Evolutionary conservation across 1,139 yeast genomes (phyloP).

Genomic region (Blastobotrys illinoisensis): DNA sequence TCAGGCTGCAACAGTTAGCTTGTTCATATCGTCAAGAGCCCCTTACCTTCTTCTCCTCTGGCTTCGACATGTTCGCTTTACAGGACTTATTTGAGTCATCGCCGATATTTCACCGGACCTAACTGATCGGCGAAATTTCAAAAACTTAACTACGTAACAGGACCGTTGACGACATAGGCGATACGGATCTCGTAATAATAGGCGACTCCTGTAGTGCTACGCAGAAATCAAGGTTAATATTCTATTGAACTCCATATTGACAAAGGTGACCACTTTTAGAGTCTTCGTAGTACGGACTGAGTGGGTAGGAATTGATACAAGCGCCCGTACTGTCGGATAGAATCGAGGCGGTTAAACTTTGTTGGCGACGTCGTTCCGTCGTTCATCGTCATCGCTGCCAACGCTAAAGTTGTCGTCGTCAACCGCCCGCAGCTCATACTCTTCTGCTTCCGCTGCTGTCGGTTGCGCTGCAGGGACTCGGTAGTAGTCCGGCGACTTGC

Average conservation of each 20-base stretch:
- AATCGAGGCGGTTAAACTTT: background rate
- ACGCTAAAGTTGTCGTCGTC: constrained; percentile 16
- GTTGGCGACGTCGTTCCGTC: constrained; percentile 4
- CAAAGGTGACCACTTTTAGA: no score
- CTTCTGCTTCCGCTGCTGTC: constrained; percentile 14
- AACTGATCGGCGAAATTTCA: constrained; percentile 1
- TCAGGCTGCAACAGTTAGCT: constrained; percentile 21
- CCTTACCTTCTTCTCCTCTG: constrained; percentile 14
- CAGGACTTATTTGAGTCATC: background rate
- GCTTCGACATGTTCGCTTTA: constrained; percentile 8
- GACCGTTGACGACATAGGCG: background rate
- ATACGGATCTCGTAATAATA: background rate
- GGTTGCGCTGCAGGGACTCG: constrained; percentile 3
- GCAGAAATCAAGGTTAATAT: no score
- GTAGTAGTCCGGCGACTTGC: constrained; percentile 7
- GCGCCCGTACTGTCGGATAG: no score
- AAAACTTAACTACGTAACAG: background rate
- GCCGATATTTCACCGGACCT: background rate
- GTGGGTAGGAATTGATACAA: no score
- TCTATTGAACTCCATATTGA: no score
- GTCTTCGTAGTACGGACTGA: no score
- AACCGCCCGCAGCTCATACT: constrained; percentile 23
- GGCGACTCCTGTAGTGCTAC: no score
- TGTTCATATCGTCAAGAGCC: background rate
- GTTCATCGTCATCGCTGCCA: constrained; percentile 19